Evolutionary conservation across 176 grass and related monocot species (phyloP).

Genomic region (Tillandsia leiboldiana): DNA sequence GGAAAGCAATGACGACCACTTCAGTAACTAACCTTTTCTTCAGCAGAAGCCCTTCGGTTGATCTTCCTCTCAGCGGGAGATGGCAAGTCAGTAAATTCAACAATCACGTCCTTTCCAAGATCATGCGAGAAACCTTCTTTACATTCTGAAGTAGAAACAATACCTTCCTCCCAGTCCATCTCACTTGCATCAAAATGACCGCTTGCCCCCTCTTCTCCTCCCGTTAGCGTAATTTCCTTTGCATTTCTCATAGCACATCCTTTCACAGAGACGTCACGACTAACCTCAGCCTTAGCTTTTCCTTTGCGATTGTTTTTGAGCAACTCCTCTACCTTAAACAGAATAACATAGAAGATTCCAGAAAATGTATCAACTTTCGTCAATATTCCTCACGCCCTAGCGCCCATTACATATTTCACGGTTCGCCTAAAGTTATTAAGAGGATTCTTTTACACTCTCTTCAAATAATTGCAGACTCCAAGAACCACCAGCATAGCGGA

Average conservation of each 20-base stretch:
- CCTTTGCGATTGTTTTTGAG: slow-evolving; percentile 21
- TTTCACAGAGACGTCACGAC: slow-evolving; percentile 19
- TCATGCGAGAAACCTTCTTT: slow-evolving; percentile 44
- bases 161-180: slow-evolving; percentile 92
- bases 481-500: neutral
- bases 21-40: slow-evolving; percentile 54
- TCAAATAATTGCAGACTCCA: neutral
- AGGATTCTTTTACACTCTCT: neutral
- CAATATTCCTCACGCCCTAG: neutral
- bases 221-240: slow-evolving; percentile 17
- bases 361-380: neutral
- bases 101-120: slow-evolving; percentile 41
- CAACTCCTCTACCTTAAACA: neutral
- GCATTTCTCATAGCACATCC: neutral
- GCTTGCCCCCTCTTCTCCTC: slow-evolving; percentile 9
- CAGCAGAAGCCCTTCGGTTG: slow-evolving; percentile 47
- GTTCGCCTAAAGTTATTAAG: neutral
- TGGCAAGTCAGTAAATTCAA: slow-evolving; percentile 73
- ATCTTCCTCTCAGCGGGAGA: slow-evolving; percentile 49
- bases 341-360: neutral
- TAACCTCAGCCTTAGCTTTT: slow-evolving; percentile 15
- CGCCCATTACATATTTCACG: no score
- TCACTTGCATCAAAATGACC: slow-evolving; percentile 26
- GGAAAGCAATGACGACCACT: neutral
- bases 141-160: slow-evolving; percentile 28